These are phyloP conservation scores for Zoysia matrella DNA, from an alignment of 202 grass and related monocot species.

Conservation along the genomic window DNA sequence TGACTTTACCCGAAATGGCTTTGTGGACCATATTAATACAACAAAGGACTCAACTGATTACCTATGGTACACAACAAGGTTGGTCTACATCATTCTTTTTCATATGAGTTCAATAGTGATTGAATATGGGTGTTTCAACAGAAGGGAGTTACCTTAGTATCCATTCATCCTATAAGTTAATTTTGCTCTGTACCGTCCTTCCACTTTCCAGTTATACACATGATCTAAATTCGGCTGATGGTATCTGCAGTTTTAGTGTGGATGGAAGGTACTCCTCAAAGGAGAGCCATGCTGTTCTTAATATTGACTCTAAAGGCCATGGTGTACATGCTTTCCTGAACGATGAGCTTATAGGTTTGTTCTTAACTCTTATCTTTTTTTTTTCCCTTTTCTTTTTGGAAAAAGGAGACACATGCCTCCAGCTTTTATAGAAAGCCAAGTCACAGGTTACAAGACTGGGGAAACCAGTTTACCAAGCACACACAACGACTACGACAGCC, in stretches of 20 bases:
- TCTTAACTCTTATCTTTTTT: conserved; percentile 23
- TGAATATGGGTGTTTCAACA: conserved; percentile 18
- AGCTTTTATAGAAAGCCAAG: no score
- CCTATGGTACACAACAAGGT: conserved; percentile 98
- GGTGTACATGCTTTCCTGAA: conserved; percentile 88
- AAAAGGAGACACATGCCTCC: no score
- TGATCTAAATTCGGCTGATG: conserved; percentile 4
- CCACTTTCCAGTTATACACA: conserved; percentile 19
- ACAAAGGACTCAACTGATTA: conserved; percentile 97
- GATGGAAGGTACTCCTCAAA: conserved; percentile 57
- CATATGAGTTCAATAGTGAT: conserved; percentile 28
- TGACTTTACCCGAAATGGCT: conserved; percentile 64
- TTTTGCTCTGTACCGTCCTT: conserved; percentile 24
- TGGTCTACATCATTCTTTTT: conserved; percentile 30
- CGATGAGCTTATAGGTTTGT: conserved; percentile 70
- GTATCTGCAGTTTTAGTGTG: conserved; percentile 63
- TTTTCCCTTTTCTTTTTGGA: no score
- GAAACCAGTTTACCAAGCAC: no score
- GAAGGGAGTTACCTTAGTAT: conserved; percentile 24
- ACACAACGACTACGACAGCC: no score
- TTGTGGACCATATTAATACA: conserved; percentile 97
- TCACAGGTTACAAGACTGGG: no score
- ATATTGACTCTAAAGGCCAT: conserved; percentile 86
- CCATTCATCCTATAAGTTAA: conserved; percentile 33
- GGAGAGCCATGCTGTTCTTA: conserved; percentile 56